These are phyloP conservation scores for Colletotrichum lupini DNA, from an alignment of 2,329 filamentous ascomycete genomes.

Conservation along the genomic window DNA sequence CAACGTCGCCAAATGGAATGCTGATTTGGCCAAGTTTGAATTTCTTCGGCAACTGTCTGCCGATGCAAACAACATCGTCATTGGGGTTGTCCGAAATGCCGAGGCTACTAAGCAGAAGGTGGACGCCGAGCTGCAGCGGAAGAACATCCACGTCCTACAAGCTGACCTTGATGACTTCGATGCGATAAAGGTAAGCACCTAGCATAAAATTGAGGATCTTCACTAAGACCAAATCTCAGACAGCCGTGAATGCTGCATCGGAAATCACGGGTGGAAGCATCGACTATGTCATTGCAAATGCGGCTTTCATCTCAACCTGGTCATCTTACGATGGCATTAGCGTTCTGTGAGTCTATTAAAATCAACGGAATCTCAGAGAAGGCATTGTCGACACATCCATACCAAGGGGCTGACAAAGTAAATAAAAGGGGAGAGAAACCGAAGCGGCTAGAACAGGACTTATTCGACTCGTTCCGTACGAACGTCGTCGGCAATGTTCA, in stretches of 20 bases:
- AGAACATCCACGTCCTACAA: conserved; percentile 54
- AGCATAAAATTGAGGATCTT: neutral
- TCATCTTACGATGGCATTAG: neutral
- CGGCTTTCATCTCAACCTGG: neutral
- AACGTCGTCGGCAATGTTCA: conserved; percentile 65
- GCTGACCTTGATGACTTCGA: conserved; percentile 55
- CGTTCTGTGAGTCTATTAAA: neutral
- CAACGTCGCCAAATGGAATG: neutral
- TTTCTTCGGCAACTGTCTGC: conserved; percentile 49
- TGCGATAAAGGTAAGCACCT: conserved; percentile 46
- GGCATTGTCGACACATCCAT: neutral
- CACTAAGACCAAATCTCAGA: neutral
- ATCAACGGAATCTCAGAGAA: neutral
- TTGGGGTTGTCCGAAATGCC: conserved; percentile 61
- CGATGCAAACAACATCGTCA: conserved; percentile 50
- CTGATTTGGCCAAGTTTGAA: neutral
- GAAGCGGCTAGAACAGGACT: conserved; percentile 5
- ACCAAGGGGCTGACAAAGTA: neutral
- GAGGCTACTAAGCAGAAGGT: conserved; percentile 55
- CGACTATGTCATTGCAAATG: neutral
- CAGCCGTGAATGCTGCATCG: neutral
- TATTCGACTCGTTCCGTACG: conserved; percentile 46
- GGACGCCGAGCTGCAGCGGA: conserved; percentile 48
- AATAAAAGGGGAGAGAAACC: neutral
- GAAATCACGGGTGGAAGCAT: neutral